Base-by-base conservation (phyloP, 2,329 filamentous ascomycete genomes). In the Penicillium italicum region DNA sequence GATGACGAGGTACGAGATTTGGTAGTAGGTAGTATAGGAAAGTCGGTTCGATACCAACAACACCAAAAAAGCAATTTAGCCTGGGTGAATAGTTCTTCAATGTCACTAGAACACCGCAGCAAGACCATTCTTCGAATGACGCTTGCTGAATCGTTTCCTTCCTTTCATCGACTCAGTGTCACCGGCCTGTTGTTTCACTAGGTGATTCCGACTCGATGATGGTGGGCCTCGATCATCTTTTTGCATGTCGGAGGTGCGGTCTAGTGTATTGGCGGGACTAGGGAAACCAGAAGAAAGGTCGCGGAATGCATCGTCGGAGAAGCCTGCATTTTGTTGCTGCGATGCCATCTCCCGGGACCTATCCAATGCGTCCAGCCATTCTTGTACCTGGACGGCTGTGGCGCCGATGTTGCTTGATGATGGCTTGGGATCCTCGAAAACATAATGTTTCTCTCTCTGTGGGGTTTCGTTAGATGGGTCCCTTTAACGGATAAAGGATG, bases 41-140 rank as follows among this genome's bases (percentile, higher is more conserved):
- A 53, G 37, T 46, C 42, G 34, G 41, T 8, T 18, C 37, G n/a
- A 45, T 42, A 46, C 42, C 22, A 20, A 55, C 33, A 20, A 42
- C 3, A 36, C 18, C 12, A 16, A 46, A 46, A 30, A 18, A 26
- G 16, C 37, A 34, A 34, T 20, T 33, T 43, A 18, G 24, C 26
- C 20, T 0, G 2, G 20, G 11, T 18, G 28, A 8, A 20, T 42
- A 26, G 38, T 24, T 74, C 24, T 40, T 41, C 20, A 7, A 24
- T 26, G 47, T 18, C 11, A 45, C 28, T 73, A 96, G 70, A 97
- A 96, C 48, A 90, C 89, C 46, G 92, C 89, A 28, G 91, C 91
- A 46, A 96, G 82, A n/a, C 93, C 92, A 72, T 91, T 96, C 76
- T 95, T 96, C 16, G 90, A 95, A 75, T 96, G 91, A 64, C 93